phyloP scores from a whole-genome alignment of 225 moss, liverwort and hornwort species.

The Thuidium tamariscinum region DNA sequence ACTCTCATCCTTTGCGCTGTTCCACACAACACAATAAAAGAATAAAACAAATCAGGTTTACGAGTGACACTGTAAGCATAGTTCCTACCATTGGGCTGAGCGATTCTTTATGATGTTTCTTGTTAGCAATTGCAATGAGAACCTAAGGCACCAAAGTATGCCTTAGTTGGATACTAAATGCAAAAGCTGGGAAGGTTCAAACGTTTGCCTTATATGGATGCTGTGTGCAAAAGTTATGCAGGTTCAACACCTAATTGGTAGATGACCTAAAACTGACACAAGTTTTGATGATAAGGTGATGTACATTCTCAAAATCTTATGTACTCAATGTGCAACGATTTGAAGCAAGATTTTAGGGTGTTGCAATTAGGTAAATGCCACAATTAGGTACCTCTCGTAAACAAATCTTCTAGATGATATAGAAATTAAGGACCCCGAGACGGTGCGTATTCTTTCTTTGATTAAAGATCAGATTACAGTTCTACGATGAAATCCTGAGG shows the following conservation, averaged over 20 bases:
- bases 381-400: background rate
- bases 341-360: background rate
- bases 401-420: background rate
- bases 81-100: no score
- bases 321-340: background rate
- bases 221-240: background rate
- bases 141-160: background rate
- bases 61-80: background rate
- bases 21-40: background rate
- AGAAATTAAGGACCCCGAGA: background rate
- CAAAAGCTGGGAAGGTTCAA: background rate
- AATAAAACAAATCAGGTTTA: background rate
- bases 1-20: constrained; percentile 90
- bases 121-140: background rate
- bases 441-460: background rate
- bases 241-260: background rate
- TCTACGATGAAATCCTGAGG: background rate
- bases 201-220: background rate
- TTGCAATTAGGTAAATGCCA: background rate
- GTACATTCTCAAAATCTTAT: background rate
- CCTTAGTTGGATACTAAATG: background rate
- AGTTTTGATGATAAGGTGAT: background rate
- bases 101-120: background rate
- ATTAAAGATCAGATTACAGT: background rate
- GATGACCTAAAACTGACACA: background rate